A percentile compares a stretch with the other conserved stretches of the same genome.
These are phyloP conservation scores for Letharia lupina DNA, from an alignment of 495 filamentous ascomycete genomes.

Conservation along the genomic window DNA sequence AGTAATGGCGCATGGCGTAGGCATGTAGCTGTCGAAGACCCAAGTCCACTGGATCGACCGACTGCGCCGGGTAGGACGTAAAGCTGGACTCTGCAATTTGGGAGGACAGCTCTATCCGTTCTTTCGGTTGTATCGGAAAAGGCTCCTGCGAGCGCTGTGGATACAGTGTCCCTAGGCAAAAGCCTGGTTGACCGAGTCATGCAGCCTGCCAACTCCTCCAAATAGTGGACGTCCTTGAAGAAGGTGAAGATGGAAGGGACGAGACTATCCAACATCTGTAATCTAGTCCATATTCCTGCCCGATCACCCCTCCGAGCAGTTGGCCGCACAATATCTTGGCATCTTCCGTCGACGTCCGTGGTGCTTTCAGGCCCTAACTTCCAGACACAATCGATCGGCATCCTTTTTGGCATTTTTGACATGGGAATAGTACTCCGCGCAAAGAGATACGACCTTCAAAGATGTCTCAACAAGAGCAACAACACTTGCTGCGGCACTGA, in stretches of 20 bases:
- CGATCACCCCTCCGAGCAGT: conserved; percentile 7
- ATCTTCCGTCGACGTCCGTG: background rate
- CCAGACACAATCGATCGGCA: conserved; percentile 28
- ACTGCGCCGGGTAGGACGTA: background rate
- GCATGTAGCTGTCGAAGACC: conserved; percentile 12
- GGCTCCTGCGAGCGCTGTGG: background rate
- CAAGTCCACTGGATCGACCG: conserved; percentile 11
- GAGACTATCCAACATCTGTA: background rate
- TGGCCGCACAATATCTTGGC: background rate
- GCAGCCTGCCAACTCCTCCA: background rate
- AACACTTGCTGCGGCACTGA: conserved; percentile 32
- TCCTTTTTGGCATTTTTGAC: conserved; percentile 33
- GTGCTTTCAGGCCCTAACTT: conserved; percentile 18
- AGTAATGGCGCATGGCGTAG: conserved; percentile 18
- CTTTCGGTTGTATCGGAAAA: background rate
- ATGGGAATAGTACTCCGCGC: conserved; percentile 13
- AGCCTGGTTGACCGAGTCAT: background rate
- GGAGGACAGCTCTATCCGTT: background rate
- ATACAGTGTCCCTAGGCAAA: background rate
- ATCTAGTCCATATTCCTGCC: background rate
- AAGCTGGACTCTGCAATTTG: conserved; percentile 9
- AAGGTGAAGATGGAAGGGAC: conserved; percentile 1
- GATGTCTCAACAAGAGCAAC: conserved; percentile 35
- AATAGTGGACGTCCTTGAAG: background rate
- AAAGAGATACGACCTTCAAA: conserved; percentile 10